Conservation (phyloP, 371 early-diverging fungal species). For the Scutellospora calospora region DNA sequence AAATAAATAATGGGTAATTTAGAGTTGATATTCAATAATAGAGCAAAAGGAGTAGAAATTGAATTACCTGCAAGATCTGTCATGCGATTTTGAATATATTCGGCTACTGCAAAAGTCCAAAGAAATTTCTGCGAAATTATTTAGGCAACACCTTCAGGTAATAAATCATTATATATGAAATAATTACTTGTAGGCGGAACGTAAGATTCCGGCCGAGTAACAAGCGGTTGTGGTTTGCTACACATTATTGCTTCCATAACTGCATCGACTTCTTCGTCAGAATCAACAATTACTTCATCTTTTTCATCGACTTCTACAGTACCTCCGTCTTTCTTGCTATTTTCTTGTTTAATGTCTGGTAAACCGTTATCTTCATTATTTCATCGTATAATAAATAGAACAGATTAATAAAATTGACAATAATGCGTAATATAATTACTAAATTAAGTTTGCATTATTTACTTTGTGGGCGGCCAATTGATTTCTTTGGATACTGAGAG, state of each 20-base stretch:
- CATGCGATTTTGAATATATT: too few relatives aligned
- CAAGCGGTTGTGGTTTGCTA: constrained; percentile 42
- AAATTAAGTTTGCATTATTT: constrained; percentile 7
- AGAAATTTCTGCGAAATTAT: background rate
- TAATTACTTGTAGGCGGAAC: constrained; percentile 23
- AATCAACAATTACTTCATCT: constrained; percentile 28
- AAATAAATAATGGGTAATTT: background rate
- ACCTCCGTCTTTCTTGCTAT: constrained; percentile 30
- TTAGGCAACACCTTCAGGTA: constrained; percentile 22
- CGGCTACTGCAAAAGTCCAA: too few relatives aligned
- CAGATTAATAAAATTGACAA: too few relatives aligned
- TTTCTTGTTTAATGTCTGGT: constrained; percentile 11
- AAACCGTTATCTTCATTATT: constrained; percentile 18
- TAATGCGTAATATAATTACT: background rate
- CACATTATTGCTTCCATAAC: constrained; percentile 38
- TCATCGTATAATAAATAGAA: background rate
- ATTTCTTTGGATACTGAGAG: constrained; percentile 73
- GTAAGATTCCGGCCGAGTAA: constrained; percentile 17
- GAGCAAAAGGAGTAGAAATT: background rate
- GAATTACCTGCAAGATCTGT: background rate
- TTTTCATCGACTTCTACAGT: background rate
- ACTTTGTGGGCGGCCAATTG: constrained; percentile 46
- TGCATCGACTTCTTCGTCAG: constrained; percentile 42
- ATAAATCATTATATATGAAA: constrained; percentile 22
- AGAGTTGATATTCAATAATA: background rate